These are phyloP conservation scores for Alternaria brassicicola DNA, from an alignment of 2,329 filamentous ascomycete species.

Conservation along the genomic window DNA sequence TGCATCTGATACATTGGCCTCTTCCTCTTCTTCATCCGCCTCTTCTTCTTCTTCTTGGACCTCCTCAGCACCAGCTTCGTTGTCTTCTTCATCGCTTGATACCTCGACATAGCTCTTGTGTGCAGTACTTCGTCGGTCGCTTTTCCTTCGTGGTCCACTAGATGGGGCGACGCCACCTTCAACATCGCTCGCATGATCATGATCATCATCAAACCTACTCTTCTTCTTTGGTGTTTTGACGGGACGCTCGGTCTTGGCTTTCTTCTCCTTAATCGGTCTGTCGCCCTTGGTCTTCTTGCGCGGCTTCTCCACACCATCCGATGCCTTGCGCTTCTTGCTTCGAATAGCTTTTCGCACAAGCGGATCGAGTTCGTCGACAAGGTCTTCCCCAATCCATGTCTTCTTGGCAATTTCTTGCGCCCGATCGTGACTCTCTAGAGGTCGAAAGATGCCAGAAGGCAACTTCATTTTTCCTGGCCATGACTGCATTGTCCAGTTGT, in stretches of 20 bases:
- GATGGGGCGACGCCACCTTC: conserved; percentile 36
- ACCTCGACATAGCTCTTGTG: conserved; percentile 55
- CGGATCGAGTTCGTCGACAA: conserved; percentile 76
- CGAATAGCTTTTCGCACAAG: conserved; percentile 74
- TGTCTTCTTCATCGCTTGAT: conserved; percentile 52
- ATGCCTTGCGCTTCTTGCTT: conserved; percentile 56
- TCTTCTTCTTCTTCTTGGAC: conserved; percentile 26
- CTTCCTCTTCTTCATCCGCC: conserved; percentile 14
- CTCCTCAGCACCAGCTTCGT: conserved; percentile 35
- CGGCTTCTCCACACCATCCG: conserved; percentile 32
- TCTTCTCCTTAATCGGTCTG: conserved; percentile 42
- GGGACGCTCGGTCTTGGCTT: conserved; percentile 33
- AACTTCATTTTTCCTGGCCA: conserved; percentile 82
- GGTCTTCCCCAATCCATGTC: conserved; percentile 78
- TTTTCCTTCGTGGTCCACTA: conserved; percentile 53
- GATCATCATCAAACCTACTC: conserved; percentile 38
- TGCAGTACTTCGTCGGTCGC: conserved; percentile 44
- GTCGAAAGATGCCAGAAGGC: conserved; percentile 77
- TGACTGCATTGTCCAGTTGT: conserved; percentile 83
- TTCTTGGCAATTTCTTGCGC: conserved; percentile 87
- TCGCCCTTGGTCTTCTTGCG: conserved; percentile 46
- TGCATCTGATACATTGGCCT: conserved; percentile 24
- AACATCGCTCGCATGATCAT: conserved; percentile 44
- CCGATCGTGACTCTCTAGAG: conserved; percentile 74
- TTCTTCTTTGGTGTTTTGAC: conserved; percentile 50